Evolutionary conservation across 495 filamentous ascomycete genomes (phyloP).

Genomic region (Podospora pseudoanserina): DNA sequence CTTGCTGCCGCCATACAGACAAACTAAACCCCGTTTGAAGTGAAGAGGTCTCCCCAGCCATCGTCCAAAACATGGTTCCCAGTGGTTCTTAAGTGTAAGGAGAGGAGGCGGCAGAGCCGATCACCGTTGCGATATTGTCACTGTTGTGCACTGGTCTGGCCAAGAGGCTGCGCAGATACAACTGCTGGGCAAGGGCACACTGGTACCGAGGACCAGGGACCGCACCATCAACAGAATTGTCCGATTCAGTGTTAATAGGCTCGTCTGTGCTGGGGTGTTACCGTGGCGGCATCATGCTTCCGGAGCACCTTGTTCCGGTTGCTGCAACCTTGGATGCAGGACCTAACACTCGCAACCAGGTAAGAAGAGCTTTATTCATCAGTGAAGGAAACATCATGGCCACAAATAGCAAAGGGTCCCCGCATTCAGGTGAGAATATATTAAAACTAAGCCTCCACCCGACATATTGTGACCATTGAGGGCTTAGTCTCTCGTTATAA

Average conservation of each 20-base stretch:
- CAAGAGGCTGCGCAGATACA: background rate
- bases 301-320: background rate
- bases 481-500: background rate
- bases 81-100: background rate
- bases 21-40: background rate
- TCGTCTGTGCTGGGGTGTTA: background rate
- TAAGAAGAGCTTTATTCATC: background rate
- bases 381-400: background rate
- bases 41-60: background rate
- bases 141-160: background rate
- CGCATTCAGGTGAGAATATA: background rate
- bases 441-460: background rate
- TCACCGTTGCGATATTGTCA: background rate
- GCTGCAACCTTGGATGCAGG: background rate
- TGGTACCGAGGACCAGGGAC: background rate
- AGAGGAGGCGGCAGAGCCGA: no score
- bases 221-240: background rate
- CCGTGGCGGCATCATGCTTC: no score
- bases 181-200: background rate
- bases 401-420: background rate
- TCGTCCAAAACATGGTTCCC: background rate
- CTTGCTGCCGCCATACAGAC: no score
- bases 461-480: background rate
- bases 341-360: background rate
- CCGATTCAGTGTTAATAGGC: background rate